A percentile compares a stretch with the other conserved stretches of the same genome.
These are phyloP conservation scores for Camelina laxa DNA, from an alignment of 345 rosid species.

Conservation along the genomic window DNA sequence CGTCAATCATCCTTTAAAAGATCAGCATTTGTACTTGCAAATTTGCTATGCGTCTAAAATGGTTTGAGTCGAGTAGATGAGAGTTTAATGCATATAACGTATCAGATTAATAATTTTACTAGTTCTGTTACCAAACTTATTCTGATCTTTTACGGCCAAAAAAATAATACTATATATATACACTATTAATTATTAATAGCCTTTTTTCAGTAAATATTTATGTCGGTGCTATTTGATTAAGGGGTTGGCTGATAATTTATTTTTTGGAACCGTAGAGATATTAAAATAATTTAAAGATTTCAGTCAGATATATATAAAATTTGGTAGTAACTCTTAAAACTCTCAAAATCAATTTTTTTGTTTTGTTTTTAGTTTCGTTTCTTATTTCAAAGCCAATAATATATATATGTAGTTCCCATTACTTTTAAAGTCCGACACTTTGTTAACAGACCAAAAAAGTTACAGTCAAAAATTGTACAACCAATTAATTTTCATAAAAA, in stretches of 20 bases:
- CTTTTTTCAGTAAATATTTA: too few species aligned
- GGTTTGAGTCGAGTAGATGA: conserved; percentile 9
- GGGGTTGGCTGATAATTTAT: not conserved
- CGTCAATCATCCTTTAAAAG: not conserved
- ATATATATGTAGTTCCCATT: conserved; percentile 1
- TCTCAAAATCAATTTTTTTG: not conserved
- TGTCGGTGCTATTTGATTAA: not conserved
- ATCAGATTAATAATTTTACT: not conserved
- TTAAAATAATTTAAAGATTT: not conserved
- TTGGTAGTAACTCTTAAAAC: not conserved
- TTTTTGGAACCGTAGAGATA: not conserved
- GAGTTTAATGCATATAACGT: not conserved
- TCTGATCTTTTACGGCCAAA: not conserved
- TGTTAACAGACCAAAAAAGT: not conserved
- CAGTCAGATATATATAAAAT: not conserved
- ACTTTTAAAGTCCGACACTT: not conserved
- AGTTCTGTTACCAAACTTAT: not conserved
- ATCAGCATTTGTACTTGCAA: not conserved
- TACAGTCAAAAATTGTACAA: not conserved
- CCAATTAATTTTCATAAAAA: not conserved
- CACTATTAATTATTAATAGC: not conserved
- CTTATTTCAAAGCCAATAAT: not conserved
- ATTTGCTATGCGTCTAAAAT: not conserved
- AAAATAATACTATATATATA: too few species aligned
- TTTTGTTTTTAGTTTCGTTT: too few species aligned